phyloP scores from a whole-genome alignment of 768 basidiomycete species.

The Termitomyces sp. region DNA sequence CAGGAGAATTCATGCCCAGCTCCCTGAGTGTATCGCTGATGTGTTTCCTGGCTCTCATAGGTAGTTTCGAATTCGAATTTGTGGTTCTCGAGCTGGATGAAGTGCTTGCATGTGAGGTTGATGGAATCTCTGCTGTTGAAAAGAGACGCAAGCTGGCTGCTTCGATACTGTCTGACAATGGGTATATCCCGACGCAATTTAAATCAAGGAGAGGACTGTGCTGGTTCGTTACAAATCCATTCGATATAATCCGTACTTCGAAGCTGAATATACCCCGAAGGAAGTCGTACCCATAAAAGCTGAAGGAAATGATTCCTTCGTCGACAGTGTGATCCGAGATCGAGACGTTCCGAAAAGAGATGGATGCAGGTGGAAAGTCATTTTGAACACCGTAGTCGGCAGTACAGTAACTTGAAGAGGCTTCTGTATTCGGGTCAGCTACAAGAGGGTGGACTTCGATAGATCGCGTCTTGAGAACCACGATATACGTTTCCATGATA shows the following conservation, averaged over 20 bases:
- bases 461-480: constrained; percentile 46
- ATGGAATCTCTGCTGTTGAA: background rate
- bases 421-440: background rate
- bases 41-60: background rate
- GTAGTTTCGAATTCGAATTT: background rate
- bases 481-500: constrained; percentile 43
- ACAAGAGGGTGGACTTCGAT: constrained; percentile 38
- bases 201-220: constrained; percentile 30
- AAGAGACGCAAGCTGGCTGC: constrained; percentile 7
- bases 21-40: background rate
- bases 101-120: background rate
- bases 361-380: constrained; percentile 13
- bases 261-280: constrained; percentile 49
- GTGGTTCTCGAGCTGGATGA: background rate
- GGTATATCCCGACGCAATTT: constrained; percentile 35
- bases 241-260: constrained; percentile 23
- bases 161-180: constrained; percentile 26
- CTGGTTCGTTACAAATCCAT: background rate
- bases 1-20: constrained; percentile 22
- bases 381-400: background rate
- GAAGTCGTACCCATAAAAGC: constrained; percentile 39
- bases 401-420: background rate
- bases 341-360: constrained; percentile 39
- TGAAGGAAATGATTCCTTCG: constrained; percentile 17
- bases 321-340: constrained; percentile 25